Evolutionary conservation across 768 basidiomycete species (phyloP).

Genomic region (Tulasnella sp.): DNA sequence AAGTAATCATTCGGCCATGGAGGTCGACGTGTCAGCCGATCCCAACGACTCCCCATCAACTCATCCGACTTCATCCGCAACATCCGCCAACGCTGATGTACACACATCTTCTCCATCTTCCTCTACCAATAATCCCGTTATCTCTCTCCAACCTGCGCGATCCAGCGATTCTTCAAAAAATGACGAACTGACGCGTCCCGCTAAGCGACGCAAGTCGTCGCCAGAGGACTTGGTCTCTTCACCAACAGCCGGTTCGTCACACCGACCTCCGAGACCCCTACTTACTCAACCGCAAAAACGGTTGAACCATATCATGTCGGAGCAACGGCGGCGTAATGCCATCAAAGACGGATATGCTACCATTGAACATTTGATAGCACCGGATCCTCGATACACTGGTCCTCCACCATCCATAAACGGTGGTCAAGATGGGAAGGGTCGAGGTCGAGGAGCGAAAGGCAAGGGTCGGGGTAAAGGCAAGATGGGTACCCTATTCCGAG

Average conservation of each 20-base stretch:
- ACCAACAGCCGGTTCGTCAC: slow-evolving; percentile 18
- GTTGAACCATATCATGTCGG: slow-evolving; percentile 87
- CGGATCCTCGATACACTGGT: slow-evolving; percentile 26
- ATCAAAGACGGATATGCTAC: slow-evolving; percentile 85
- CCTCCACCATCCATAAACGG: slow-evolving; percentile 22
- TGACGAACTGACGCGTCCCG: not conserved
- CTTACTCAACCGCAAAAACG: slow-evolving; percentile 78
- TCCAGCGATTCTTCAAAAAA: not conserved
- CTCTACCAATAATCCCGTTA: slow-evolving; percentile 18
- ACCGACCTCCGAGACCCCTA: slow-evolving; percentile 37
- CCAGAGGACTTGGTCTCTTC: slow-evolving; percentile 14
- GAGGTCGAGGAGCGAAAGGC: slow-evolving; percentile 31
- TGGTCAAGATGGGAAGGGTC: slow-evolving; percentile 39
- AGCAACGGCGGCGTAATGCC: slow-evolving; percentile 84
- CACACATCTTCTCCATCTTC: slow-evolving; percentile 21
- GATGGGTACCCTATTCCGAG: slow-evolving; percentile 76
- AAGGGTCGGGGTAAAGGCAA: slow-evolving; percentile 66
- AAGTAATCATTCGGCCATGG: too few species aligned
- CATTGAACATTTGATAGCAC: slow-evolving; percentile 65
- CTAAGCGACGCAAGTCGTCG: slow-evolving; percentile 17
- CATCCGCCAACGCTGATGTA: slow-evolving; percentile 12
- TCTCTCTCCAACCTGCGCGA: slow-evolving; percentile 10
- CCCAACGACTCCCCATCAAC: not conserved
- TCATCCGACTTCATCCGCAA: not conserved
- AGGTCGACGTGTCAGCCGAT: not conserved